phyloP scores from a whole-genome alignment of 1,284 basidiomycete genomes.

The Paramarasmius palmivorus region DNA sequence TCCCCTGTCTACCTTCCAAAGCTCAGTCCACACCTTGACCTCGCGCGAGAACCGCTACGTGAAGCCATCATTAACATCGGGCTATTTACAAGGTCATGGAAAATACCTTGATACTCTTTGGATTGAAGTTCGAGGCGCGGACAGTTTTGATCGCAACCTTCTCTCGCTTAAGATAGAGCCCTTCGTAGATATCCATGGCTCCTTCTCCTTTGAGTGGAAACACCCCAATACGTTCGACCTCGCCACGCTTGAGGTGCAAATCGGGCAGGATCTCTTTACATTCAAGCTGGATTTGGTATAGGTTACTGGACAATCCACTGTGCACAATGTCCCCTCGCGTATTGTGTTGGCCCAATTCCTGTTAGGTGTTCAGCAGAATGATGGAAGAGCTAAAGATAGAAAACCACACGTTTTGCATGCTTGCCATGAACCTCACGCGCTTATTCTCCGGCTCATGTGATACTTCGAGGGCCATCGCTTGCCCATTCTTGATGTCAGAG shows the following conservation, averaged over 20 bases:
- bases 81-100: not conserved
- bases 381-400: not conserved
- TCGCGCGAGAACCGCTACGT: constrained; percentile 51
- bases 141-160: constrained; percentile 1
- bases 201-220: not conserved
- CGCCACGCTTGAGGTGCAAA: not conserved
- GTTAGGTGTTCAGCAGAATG: constrained; percentile 13
- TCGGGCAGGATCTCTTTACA: not conserved
- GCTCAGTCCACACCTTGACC: constrained; percentile 50
- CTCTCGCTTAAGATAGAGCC: not conserved
- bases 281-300: not conserved
- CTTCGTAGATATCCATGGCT: not conserved
- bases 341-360: constrained; percentile 32
- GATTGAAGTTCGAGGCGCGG: not conserved
- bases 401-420: constrained; percentile 43
- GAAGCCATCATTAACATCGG: no score
- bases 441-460: constrained; percentile 30
- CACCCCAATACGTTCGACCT: not conserved
- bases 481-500: constrained; percentile 40
- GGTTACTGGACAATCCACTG: constrained; percentile 11
- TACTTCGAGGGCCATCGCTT: constrained; percentile 33
- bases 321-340: constrained; percentile 34
- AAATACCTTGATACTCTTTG: not conserved
- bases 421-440: constrained; percentile 38
- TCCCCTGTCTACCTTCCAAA: constrained; percentile 52